phyloP scores from a whole-genome alignment of 192 early-diverging fungal genomes.

The Entomortierella lignicola region DNA sequence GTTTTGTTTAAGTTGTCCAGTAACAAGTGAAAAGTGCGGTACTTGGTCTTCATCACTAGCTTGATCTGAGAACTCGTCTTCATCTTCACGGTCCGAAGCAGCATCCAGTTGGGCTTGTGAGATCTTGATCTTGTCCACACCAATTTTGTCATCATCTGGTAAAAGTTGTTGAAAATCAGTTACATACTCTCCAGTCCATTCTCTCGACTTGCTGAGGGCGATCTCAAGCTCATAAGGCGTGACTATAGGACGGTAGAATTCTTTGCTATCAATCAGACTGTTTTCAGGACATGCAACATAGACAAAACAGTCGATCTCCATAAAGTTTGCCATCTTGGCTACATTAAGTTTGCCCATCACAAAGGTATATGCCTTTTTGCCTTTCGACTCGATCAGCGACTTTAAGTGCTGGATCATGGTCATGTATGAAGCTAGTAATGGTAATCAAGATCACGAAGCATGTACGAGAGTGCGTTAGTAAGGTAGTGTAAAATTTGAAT shows the following conservation, averaged over 20 bases:
- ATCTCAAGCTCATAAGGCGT: conserved; percentile 93
- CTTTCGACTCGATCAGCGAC: conserved; percentile 72
- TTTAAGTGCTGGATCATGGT: conserved; percentile 86
- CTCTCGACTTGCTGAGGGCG: conserved; percentile 73
- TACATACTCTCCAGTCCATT: conserved; percentile 81
- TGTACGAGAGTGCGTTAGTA: not conserved
- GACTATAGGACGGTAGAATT: conserved; percentile 92
- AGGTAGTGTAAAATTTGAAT: not conserved
- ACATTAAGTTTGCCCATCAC: conserved; percentile 96
- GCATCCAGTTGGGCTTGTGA: conserved; percentile 46
- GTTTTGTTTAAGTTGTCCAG: conserved; percentile 78
- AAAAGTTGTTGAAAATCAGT: conserved; percentile 75
- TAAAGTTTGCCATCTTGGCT: conserved; percentile 96
- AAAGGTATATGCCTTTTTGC: conserved; percentile 88
- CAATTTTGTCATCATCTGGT: conserved; percentile 57
- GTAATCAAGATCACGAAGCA: not conserved
- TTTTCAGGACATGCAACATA: conserved; percentile 96
- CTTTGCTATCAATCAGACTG: conserved; percentile 88
- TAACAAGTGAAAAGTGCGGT: conserved; percentile 92
- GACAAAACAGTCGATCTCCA: conserved; percentile 94
- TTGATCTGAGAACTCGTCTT: conserved; percentile 4
- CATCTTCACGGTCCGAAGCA: conserved; percentile 48
- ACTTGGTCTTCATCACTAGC: conserved; percentile 70
- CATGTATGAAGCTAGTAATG: conserved; percentile 76
- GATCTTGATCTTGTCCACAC: conserved; percentile 36